Conservation (phyloP, 2,329 filamentous ascomycete species). For the Chaetothyriales sp. region DNA sequence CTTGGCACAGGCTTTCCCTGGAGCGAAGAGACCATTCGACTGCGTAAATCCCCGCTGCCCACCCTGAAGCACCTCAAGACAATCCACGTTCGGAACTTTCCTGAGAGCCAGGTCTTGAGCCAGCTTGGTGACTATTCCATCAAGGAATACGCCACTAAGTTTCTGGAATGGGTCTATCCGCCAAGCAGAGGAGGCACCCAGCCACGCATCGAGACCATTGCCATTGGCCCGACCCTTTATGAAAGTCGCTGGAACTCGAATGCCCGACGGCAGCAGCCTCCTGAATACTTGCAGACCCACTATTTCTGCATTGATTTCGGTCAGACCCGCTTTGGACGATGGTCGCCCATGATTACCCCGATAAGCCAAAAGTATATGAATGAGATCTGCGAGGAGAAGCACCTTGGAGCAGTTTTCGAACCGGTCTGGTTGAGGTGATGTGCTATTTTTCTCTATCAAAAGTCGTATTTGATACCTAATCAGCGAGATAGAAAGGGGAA, state of each 20-base stretch:
- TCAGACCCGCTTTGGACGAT: constrained; percentile 16
- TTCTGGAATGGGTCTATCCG: constrained; percentile 17
- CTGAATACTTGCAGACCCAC: constrained; percentile 16
- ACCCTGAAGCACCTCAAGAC: constrained; percentile 12
- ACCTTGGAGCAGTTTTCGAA: constrained; percentile 16
- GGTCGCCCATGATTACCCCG: constrained; percentile 15
- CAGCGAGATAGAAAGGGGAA: too few species aligned
- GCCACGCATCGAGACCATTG: constrained; percentile 13
- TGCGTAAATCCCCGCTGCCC: constrained; percentile 13
- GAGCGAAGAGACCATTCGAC: constrained; percentile 16
- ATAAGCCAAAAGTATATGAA: constrained; percentile 16
- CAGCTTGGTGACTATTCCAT: constrained; percentile 18
- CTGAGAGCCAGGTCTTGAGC: constrained; percentile 12
- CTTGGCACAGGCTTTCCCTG: constrained; percentile 18
- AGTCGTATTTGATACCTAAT: too few species aligned
- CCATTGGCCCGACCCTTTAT: constrained; percentile 17
- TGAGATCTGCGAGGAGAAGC: constrained; percentile 11
- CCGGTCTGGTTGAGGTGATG: constrained; percentile 16
- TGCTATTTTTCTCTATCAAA: not conserved
- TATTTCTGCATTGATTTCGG: constrained; percentile 17
- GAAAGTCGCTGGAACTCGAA: constrained; percentile 13
- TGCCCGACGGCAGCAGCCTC: constrained; percentile 2
- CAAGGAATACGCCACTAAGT: constrained; percentile 17
- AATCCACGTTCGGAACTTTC: constrained; percentile 18
- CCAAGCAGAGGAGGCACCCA: constrained; percentile 4